Evolutionary conservation across 1,139 yeast genomes (phyloP).

Genomic region (Candida neerlandica): DNA sequence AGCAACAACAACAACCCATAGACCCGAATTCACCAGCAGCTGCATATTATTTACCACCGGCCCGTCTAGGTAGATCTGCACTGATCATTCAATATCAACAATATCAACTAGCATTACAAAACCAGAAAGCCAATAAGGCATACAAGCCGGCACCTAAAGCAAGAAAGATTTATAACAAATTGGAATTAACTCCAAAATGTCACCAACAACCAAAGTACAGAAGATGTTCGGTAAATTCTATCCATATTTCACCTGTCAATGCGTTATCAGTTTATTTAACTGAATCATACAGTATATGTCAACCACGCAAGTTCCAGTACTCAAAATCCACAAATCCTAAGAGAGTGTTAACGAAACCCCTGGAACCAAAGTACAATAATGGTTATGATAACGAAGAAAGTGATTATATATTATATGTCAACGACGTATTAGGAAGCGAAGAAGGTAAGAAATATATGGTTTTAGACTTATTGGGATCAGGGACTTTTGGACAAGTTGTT

Average conservation of each 20-base stretch:
- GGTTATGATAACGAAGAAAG: slow-evolving; percentile 88
- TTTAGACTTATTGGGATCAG: slow-evolving; percentile 89
- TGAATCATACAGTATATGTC: slow-evolving; percentile 83
- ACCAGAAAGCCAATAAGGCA: slow-evolving; percentile 24
- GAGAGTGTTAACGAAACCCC: slow-evolving; percentile 89
- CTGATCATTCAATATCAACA: slow-evolving; percentile 43
- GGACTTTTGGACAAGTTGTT: slow-evolving; percentile 98
- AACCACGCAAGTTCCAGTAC: slow-evolving; percentile 79
- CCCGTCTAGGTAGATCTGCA: slow-evolving; percentile 32
- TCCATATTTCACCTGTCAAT: slow-evolving; percentile 81
- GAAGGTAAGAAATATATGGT: slow-evolving; percentile 88
- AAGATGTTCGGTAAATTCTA: slow-evolving; percentile 76
- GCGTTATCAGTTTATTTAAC: slow-evolving; percentile 80
- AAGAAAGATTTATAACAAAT: slow-evolving; percentile 37
- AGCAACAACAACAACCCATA: slow-evolving; percentile 6
- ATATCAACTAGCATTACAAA: slow-evolving; percentile 35
- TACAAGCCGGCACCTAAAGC: slow-evolving; percentile 44
- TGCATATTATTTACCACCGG: slow-evolving; percentile 16
- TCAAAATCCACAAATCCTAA: slow-evolving; percentile 86
- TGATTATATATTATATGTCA: slow-evolving; percentile 91
- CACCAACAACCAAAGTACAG: slow-evolving; percentile 75
- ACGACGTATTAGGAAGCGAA: slow-evolving; percentile 87
- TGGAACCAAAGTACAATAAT: slow-evolving; percentile 77
- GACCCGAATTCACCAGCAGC: slow-evolving; percentile 11
- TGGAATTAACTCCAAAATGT: slow-evolving; percentile 64